Conservation (phyloP, 257 asterid genomes). For the Euphrasia confusa region DNA sequence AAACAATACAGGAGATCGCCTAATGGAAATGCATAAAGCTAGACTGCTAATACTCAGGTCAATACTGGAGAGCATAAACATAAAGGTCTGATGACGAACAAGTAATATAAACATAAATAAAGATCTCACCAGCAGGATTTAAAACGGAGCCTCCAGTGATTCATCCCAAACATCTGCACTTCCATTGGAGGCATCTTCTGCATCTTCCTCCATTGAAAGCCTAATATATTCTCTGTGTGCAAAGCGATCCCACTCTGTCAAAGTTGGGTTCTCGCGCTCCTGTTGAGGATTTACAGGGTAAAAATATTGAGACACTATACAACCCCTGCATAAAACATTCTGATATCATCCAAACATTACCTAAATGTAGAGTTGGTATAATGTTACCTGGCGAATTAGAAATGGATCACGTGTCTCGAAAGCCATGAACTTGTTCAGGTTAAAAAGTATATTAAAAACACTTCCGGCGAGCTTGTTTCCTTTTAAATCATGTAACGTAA, state of each 20-base stretch:
- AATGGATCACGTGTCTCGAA: conserved; percentile 98
- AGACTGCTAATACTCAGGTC: background rate
- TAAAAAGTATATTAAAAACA: conserved; percentile 86
- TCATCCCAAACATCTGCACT: conserved; percentile 99
- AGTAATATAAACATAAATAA: conserved; percentile 5
- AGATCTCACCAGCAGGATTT: conserved; percentile 54
- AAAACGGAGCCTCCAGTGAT: conserved; percentile 96
- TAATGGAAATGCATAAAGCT: background rate
- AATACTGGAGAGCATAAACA: conserved; percentile 3
- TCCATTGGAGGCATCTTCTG: conserved; percentile 97
- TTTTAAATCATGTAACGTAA: conserved; percentile 74
- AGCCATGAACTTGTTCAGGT: conserved; percentile 98
- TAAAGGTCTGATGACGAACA: conserved; percentile 3
- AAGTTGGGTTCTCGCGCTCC: conserved; percentile 98
- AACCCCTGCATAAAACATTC: conserved; percentile 16
- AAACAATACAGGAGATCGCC: background rate
- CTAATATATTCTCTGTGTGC: conserved; percentile 98
- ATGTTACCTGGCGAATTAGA: conserved; percentile 88
- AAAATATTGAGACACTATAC: background rate
- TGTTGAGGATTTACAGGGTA: conserved; percentile 28
- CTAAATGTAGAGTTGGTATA: conserved; percentile 10
- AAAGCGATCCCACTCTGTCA: conserved; percentile 99
- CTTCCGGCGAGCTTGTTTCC: conserved; percentile 91
- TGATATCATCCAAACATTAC: conserved; percentile 10
- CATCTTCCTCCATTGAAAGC: conserved; percentile 99